A percentile compares a stretch with the other conserved stretches of the same genome.
These are phyloP conservation scores for Penicillium alfredii DNA, from an alignment of 495 filamentous ascomycete species.

Conservation along the genomic window DNA sequence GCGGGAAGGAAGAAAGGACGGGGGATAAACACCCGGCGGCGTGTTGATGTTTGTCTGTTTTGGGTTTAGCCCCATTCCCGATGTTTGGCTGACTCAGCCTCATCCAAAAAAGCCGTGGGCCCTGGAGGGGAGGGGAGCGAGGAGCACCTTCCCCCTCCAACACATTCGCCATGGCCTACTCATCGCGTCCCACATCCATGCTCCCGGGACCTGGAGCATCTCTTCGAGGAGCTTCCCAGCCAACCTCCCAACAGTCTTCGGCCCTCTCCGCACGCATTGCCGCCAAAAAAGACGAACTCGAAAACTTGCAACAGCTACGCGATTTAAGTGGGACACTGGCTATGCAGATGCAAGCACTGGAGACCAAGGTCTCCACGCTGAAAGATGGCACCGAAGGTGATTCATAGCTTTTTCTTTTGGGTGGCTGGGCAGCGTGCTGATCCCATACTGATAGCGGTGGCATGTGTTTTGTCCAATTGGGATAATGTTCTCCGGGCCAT, in stretches of 20 bases:
- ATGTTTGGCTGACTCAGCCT: conserved; percentile 19
- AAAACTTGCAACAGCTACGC: conserved; percentile 78
- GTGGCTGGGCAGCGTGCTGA: too few species aligned
- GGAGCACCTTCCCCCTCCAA: too few species aligned
- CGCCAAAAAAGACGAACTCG: conserved; percentile 89
- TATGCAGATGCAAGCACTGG: conserved; percentile 82
- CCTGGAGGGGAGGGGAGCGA: conserved; percentile 4
- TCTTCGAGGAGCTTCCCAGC: conserved; percentile 26
- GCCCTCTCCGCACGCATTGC: conserved; percentile 79
- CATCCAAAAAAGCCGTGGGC: too few species aligned
- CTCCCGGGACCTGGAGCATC: conserved; percentile 25
- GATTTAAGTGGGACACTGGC: conserved; percentile 85
- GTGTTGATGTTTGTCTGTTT: conserved; percentile 41
- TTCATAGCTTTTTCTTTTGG: conserved; percentile 1
- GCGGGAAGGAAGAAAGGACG: conserved; percentile 6
- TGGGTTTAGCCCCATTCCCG: conserved; percentile 23
- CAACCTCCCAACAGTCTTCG: conserved; percentile 63
- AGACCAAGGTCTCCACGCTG: conserved; percentile 80
- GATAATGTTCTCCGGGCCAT: conserved; percentile 91
- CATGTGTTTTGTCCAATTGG: conserved; percentile 90
- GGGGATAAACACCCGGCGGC: conserved; percentile 18
- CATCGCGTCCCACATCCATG: conserved; percentile 44
- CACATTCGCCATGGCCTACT: conserved; percentile 58
- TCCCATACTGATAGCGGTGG: too few species aligned
- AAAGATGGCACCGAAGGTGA: conserved; percentile 90